Percentiles rank a stretch among this genome's conserved stretches.
Evolutionary conservation across 129 eudicot species (phyloP).

Genomic region (Oenanthe sinensis): DNA sequence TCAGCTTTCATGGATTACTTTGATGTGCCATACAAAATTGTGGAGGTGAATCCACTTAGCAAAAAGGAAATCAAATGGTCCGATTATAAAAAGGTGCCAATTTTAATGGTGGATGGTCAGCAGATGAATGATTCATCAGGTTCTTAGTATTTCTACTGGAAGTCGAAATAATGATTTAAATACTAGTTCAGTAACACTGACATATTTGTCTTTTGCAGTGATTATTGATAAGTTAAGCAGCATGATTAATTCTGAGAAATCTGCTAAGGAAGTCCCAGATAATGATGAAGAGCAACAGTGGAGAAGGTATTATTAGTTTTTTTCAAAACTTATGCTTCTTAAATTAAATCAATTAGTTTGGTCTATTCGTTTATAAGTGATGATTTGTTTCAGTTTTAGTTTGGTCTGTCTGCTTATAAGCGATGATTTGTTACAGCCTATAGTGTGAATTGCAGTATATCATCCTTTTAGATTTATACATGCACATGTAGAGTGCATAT

Average conservation of each 20-base stretch:
- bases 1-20: slow-evolving; percentile 83
- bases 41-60: slow-evolving; percentile 73
- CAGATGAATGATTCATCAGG: slow-evolving; percentile 80
- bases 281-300: slow-evolving; percentile 55
- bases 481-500: background rate
- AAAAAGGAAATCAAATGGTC: slow-evolving; percentile 90
- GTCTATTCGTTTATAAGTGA: background rate
- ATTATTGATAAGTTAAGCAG: slow-evolving; percentile 41
- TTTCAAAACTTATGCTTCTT: background rate
- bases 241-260: slow-evolving; percentile 26
- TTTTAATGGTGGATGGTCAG: slow-evolving; percentile 70
- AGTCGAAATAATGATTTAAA: background rate
- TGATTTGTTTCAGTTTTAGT: background rate
- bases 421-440: background rate
- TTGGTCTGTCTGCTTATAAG: background rate
- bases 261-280: slow-evolving; percentile 17
- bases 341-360: background rate
- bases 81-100: slow-evolving; percentile 84
- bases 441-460: background rate
- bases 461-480: background rate
- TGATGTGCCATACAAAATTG: slow-evolving; percentile 68
- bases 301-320: slow-evolving; percentile 33
- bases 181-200: background rate
- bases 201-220: slow-evolving; percentile 26
- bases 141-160: slow-evolving; percentile 12